Evolutionary conservation across 2,329 filamentous ascomycete genomes (phyloP), one percentile per base, ranked within the genome.

Genomic region (Aspergillus ibericus): DNA sequence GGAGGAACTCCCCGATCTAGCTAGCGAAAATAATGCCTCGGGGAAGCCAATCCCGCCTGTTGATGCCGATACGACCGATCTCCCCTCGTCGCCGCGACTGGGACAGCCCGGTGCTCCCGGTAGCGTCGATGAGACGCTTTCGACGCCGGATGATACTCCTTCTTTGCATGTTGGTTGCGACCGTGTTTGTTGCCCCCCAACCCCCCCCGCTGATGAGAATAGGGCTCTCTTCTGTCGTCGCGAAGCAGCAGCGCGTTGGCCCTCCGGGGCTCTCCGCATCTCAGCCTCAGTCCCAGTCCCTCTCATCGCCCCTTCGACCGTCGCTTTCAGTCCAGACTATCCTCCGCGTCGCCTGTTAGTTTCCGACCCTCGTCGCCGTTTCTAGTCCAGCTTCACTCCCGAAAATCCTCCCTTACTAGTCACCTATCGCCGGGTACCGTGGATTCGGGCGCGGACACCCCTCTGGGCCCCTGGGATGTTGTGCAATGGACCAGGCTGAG

Each of bases 261-360:
- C 4, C 88, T 88, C 35, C 81, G 88, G 59, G 86, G 86, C 65
- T 88, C 88, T 15, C 83, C 89, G 18, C 83, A 86, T 60, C 76
- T 89, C 63, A 92, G 89, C 60, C 76, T 89, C 63, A 92, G 89
- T 66, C 88, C 91, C 13, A 91, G 89, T 15, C 90, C 90, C 18
- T 92, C 91, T 15, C 89, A 97, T 68, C 87, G 93, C 70, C 93
- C 95, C 4, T 99, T 99, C 74, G 95, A 99, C 72, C 87, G 92
- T 63, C 88, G 95, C 56, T 99, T 99, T 76, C 92, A 96, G 72
- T 93, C 93, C 15, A 88, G 93, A 49, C 85, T 97, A 59, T 87
- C 88, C 9, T 85, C 88, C 13, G 85, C 83, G 4, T 81, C 83
- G 9, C 74, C 81, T 2, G 74, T 75, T 13, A 86, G 86, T 25